Evolutionary conservation across 2,329 filamentous ascomycete species (phyloP), one percentile per base, ranked within the genome.

Genomic region (Xylaria sp.): DNA sequence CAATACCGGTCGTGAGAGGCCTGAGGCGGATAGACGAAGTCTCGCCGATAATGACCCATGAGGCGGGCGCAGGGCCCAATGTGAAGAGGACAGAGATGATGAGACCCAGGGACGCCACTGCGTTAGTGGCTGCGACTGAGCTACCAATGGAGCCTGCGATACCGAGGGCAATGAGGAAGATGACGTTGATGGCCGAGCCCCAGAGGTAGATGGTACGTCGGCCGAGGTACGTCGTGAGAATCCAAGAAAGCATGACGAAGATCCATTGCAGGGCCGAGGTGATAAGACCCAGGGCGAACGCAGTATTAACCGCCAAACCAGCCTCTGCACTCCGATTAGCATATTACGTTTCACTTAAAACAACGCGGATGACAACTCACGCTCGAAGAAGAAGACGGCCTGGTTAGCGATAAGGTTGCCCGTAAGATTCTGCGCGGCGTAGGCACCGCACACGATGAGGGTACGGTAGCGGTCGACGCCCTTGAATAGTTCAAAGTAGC

Each of bases 31-130:
- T 85, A 59, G 89, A 81, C 0, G 89, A 90, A 1, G 89, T 91
- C 78, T 91, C 89, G 72, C 86, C 88, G 55, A 91, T 91, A 72
- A 91, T 89, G 79, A 88, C 86, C 85, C 86, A 91, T 9, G 89
- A 90, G 48, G 86, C 86, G 55, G 89, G 89, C 1, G 87, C 89
- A 30, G 87, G 88, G 72, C 86, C 88, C 17, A 89, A 78, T 50
- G 85, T 86, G 81, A 90, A 92, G 36, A 90, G 79, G 64, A 92
- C 86, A 32, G 89, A 91, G 74, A 91, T 82, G 72, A 91, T 88
- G 61, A 91, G 81, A 70, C 89, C 89, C 27, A 91, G 80, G 7
- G 85, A 86, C 8, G 89, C 89, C 77, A 89, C 86, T 1, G 89
- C 88, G 36, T 85, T 79, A 59, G 77, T 82, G 53, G 86, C 74